Base-by-base conservation (phyloP, 169 alveolate genomes). In the Cyclospora cayetanensis region DNA sequence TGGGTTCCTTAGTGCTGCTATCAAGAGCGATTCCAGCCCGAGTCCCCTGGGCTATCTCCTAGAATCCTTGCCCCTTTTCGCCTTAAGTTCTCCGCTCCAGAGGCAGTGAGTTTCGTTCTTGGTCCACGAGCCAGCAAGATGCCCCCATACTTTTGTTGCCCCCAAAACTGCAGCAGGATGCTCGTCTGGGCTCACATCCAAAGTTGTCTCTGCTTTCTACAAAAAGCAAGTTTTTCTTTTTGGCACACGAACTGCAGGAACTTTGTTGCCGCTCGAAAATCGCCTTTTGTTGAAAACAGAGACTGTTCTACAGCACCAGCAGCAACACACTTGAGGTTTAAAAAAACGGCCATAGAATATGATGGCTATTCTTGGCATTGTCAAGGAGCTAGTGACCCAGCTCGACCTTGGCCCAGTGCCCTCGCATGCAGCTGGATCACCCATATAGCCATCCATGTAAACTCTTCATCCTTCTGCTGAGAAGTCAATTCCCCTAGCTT, bases 341-440 rank as follows among this genome's bases (percentile, higher is more conserved):
- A 15, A 34, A 72, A 34, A n/a, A 31, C 53, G 60, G 60, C 20
- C 20, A 12, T 46, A 22, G 20, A 46, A 46, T 22, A 46, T 22
- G 60, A n/a, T 9, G 39, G 43, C 31, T 43, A 41, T 50, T 65
- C 15, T 4, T 41, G 31, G 43, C 66, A 42, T 18, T 76, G 41
- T 25, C 29, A 41, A 65, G 86, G 86, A 43, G n/a, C 35, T n/a
- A 29, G 9, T 39, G 68, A 76, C 18, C 35, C 68, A 5, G 42
- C 86, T 43, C 86, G 39, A 31, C 86, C 86, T 7, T 76, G 86
- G 86, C 65, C 86, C 15, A 43, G 42, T 25, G 86, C 86, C 34
- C 66, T 76, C 41, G 86, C 86, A 60, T 42, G 86, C 86, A 76
- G 55, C 12, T 76, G 86, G 86, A 76, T 76, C 27, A 43, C 43